phyloP scores from a whole-genome alignment of 257 asterid genomes.

The Salvia rosmarinus region DNA sequence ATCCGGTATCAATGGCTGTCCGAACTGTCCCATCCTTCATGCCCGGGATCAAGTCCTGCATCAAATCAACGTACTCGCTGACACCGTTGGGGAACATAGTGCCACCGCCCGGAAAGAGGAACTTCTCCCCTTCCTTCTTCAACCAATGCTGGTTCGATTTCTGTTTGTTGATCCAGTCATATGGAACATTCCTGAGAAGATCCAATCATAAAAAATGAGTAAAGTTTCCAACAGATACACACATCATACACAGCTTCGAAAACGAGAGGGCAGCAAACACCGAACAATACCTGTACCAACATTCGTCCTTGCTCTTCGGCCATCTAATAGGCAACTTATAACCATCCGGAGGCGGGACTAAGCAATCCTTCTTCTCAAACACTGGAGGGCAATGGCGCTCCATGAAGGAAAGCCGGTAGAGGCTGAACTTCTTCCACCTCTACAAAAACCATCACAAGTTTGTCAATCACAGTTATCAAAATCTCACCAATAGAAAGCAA shows the following conservation, averaged over 20 bases:
- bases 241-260: slow-evolving; percentile 2
- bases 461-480: slow-evolving; percentile 24
- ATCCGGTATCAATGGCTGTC: slow-evolving; percentile 99
- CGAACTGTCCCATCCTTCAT: slow-evolving; percentile 90
- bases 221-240: neutral
- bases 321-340: slow-evolving; percentile 73
- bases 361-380: slow-evolving; percentile 73
- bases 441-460: slow-evolving; percentile 32
- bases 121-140: slow-evolving; percentile 90
- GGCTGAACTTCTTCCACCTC: slow-evolving; percentile 75
- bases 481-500: neutral
- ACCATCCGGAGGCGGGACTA: slow-evolving; percentile 85
- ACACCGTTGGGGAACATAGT: slow-evolving; percentile 99
- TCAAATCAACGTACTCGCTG: slow-evolving; percentile 74
- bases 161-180: slow-evolving; percentile 94
- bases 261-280: neutral
- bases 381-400: slow-evolving; percentile 90
- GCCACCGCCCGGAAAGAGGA: slow-evolving; percentile 97
- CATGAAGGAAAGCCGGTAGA: slow-evolving; percentile 68
- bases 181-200: slow-evolving; percentile 81
- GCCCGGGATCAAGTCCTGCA: slow-evolving; percentile 82
- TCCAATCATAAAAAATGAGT: slow-evolving; percentile 6
- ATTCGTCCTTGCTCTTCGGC: slow-evolving; percentile 83
- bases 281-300: slow-evolving; percentile 82
- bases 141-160: slow-evolving; percentile 98